Percentiles rank a stretch among this genome's conserved stretches.
Conservation (phyloP, 495 filamentous ascomycete genomes). For the Talaromyces wortmannii region DNA sequence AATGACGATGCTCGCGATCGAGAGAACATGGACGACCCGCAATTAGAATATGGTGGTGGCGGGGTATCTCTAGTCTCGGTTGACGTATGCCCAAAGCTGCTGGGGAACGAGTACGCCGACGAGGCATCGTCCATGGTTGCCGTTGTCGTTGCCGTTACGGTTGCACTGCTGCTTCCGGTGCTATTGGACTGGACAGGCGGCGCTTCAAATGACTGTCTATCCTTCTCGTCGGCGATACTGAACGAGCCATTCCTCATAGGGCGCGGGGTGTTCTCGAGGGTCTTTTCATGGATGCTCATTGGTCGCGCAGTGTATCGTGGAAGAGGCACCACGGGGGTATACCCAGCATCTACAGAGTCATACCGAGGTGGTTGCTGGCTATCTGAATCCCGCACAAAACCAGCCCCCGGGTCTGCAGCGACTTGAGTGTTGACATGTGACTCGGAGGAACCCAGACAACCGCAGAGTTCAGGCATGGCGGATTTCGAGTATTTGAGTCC, state of each 20-base stretch:
- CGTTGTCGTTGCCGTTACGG: neutral
- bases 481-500: conserved; percentile 2
- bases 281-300: conserved; percentile 36
- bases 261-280: conserved; percentile 17
- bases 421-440: conserved; percentile 39
- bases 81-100: conserved; percentile 41
- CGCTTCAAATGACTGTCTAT: conserved; percentile 14
- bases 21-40: conserved; percentile 16
- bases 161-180: conserved; percentile 3
- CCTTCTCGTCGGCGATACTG: conserved; percentile 24
- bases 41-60: conserved; percentile 37
- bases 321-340: conserved; percentile 27
- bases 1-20: conserved; percentile 30
- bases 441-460: neutral
- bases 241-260: neutral
- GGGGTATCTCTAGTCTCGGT: conserved; percentile 40
- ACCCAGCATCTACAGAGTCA: conserved; percentile 22
- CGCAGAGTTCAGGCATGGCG: conserved; percentile 25
- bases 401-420: conserved; percentile 11
- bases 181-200: neutral
- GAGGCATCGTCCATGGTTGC: conserved; percentile 21
- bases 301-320: conserved; percentile 37
- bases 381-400: conserved; percentile 14
- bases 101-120: conserved; percentile 37
- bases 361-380: conserved; percentile 5